These are phyloP conservation scores for Carallia brachiata DNA, from an alignment of 345 rosid species.

Conservation along the genomic window DNA sequence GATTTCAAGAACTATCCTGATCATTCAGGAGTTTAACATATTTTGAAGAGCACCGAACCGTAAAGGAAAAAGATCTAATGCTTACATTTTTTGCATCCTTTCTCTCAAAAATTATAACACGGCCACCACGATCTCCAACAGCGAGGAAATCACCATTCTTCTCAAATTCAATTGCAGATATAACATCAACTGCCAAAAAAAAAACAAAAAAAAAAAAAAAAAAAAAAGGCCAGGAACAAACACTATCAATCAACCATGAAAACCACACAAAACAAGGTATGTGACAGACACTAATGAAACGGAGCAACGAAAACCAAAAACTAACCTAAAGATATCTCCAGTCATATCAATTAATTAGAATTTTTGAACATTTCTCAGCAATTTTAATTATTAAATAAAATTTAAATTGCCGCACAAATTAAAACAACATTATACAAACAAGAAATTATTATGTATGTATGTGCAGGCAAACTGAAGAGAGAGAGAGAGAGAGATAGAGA, in stretches of 20 bases:
- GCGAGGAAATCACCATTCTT: conserved; percentile 58
- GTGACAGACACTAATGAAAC: not conserved
- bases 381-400: not conserved
- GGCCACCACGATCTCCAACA: conserved; percentile 65
- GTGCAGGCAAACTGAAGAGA: no score
- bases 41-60: no score
- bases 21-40: not conserved
- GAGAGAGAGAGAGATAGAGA: not conserved
- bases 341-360: no score
- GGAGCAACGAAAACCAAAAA: not conserved
- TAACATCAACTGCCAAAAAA: conserved; percentile 39
- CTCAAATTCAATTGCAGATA: conserved; percentile 55
- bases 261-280: not conserved
- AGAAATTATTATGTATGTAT: not conserved
- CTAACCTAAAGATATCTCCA: no score
- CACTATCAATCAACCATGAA: not conserved
- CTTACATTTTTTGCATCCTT: conserved; percentile 36
- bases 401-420: not conserved
- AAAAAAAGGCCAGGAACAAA: not conserved
- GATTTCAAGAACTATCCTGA: conserved; percentile 4
- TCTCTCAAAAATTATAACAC: conserved; percentile 52
- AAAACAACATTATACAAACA: not conserved
- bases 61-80: not conserved
- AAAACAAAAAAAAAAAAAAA: not conserved
- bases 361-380: no score